Evolutionary conservation across 31 red algal species (phyloP).

Genomic region (Asparagopsis taxiformis): DNA sequence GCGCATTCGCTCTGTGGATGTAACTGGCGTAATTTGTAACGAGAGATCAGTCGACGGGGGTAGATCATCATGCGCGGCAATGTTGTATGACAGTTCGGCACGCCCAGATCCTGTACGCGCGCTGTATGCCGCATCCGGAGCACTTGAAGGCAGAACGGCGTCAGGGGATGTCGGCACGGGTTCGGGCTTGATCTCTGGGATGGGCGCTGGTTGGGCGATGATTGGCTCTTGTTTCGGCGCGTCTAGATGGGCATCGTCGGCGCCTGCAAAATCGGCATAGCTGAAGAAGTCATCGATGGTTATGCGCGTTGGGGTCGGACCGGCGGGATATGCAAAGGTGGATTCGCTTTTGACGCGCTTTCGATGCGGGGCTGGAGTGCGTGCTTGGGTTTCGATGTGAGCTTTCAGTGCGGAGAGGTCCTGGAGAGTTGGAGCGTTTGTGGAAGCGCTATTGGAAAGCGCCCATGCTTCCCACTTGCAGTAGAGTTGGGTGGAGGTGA

Average conservation of each 20-base stretch:
- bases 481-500: constrained; percentile 35
- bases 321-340: constrained; percentile 10
- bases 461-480: constrained; percentile 66
- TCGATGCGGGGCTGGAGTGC: not conserved
- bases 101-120: too few species aligned
- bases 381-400: constrained; percentile 10
- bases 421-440: constrained; percentile 9
- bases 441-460: constrained; percentile 17
- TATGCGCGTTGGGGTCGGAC: constrained; percentile 22
- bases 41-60: not conserved
- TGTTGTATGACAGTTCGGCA: too few species aligned
- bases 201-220: not conserved
- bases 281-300: constrained; percentile 54
- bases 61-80: not conserved
- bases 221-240: not conserved
- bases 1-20: not conserved
- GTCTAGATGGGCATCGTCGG: not conserved
- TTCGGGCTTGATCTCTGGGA: not conserved
- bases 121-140: too few species aligned
- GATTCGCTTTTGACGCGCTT: too few species aligned
- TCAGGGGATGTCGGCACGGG: too few species aligned
- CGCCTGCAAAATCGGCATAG: constrained; percentile 9
- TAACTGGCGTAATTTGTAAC: not conserved
- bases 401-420: constrained; percentile 19
- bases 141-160: too few species aligned